Evolutionary conservation across 441 rosid genomes (phyloP).

Genomic region (Pelargonium fulgidum): DNA sequence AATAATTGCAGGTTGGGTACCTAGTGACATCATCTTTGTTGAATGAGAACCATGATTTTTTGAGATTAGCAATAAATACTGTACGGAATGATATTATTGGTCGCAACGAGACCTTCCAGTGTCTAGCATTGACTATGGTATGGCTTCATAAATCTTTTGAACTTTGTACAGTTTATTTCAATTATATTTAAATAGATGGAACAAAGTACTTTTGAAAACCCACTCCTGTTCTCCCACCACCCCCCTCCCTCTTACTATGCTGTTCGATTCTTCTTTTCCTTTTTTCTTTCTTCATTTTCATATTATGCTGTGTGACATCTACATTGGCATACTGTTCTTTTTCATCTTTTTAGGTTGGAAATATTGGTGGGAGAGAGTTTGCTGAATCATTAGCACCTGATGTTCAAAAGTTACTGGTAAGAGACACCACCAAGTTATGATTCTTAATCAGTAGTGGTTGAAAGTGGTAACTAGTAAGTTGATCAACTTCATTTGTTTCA

Average conservation of each 20-base stretch:
- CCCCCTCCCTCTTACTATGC: neutral
- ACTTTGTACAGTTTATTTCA: neutral
- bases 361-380: conserved; percentile 98
- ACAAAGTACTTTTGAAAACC: neutral
- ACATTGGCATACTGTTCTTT: conserved; percentile 7
- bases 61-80: conserved; percentile 89
- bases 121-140: conserved; percentile 98
- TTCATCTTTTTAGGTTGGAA: conserved; percentile 65
- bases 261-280: neutral
- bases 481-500: conserved; percentile 33
- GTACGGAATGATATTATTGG: conserved; percentile 97
- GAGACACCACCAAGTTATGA: conserved; percentile 24
- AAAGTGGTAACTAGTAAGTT: conserved; percentile 15
- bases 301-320: neutral
- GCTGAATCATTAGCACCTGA: conserved; percentile 96
- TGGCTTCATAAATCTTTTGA: conserved; percentile 18
- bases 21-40: conserved; percentile 90
- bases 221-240: neutral
- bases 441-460: neutral
- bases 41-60: conserved; percentile 97
- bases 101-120: conserved; percentile 96
- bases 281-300: neutral
- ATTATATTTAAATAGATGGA: too few species aligned
- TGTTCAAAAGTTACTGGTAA: conserved; percentile 95
- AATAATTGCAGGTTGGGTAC: conserved; percentile 83